Base-by-base conservation (phyloP, 2,329 filamentous ascomycete genomes). In the Fusarium musae region DNA sequence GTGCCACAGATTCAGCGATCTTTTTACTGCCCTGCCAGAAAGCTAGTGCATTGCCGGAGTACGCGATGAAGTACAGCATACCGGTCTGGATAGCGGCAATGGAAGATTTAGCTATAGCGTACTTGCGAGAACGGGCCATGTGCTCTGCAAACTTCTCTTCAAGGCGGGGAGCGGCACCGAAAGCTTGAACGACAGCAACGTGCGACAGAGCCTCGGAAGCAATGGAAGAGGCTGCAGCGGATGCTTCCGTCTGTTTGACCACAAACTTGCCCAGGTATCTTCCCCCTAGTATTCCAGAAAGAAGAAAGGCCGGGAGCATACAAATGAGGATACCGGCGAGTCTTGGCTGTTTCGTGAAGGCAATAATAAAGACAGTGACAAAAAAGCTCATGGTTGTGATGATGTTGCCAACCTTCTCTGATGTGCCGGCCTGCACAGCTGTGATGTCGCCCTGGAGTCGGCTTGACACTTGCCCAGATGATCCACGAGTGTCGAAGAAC, bases 381-480 rank as follows among this genome's bases (percentile, higher is more conserved):
- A 93, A 93, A 79, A 92, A 93, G 9, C 89, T 89, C 15, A 89
- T 78, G 54, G 87, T 90, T 36, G 87, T 86, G 5, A 93, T 84
- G 70, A 88, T 87, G 39, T 92, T 87, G 57, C 91, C 91, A 23
- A 92, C 91, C 79, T 93, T 93, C 79, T 93, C 92, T 2, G 89
- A 90, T 0, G 91, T 92, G n/a, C 91, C 92, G 0, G 87, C 87
- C 74, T 91, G 91, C 49, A 93, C 89, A 2, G 88, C 87, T 59
- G 90, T 87, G 44, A 93, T 90, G 74, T 93, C 91, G 64, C 86
- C 86, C 76, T 90, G 90, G 42, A 93, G 85, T 17, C 91, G 85
- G n/a, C 89, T 88, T 3, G 89, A 86, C 17, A 92, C 87, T 78
- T 92, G 89, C 16, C 90, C 91, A 0, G 90, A 75, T 13, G 69